Evolutionary conservation across 805 yeast genomes (phyloP).

Genomic region (Lipomyces sp.): DNA sequence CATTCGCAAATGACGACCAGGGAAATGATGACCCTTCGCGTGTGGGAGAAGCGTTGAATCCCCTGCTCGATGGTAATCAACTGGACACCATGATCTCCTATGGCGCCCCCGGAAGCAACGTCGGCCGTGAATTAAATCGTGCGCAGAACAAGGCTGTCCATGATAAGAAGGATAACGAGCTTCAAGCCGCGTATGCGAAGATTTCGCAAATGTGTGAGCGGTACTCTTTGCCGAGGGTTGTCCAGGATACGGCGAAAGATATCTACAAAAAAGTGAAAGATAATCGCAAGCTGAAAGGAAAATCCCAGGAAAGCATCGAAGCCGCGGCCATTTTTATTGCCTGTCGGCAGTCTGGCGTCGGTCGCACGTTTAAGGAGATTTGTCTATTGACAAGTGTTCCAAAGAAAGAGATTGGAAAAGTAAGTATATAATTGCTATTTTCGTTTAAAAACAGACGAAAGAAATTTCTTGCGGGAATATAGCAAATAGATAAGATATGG

Average conservation of each 20-base stretch:
- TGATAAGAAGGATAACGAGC: slow-evolving; percentile 83
- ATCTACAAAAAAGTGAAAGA: slow-evolving; percentile 90
- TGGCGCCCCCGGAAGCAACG: slow-evolving; percentile 77
- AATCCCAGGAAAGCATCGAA: slow-evolving; percentile 90
- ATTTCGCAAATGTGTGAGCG: slow-evolving; percentile 97
- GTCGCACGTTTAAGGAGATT: slow-evolving; percentile 92
- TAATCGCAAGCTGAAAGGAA: slow-evolving; percentile 82
- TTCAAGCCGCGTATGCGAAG: slow-evolving; percentile 87
- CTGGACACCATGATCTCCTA: slow-evolving; percentile 89
- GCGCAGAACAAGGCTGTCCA: slow-evolving; percentile 85
- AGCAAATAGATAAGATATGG: not conserved
- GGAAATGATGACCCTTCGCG: slow-evolving; percentile 98
- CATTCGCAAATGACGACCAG: slow-evolving; percentile 96
- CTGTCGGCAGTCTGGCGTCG: slow-evolving; percentile 89
- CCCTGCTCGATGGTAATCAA: slow-evolving; percentile 86
- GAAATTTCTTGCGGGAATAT: not conserved
- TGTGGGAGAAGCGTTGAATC: slow-evolving; percentile 97
- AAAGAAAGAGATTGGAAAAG: slow-evolving; percentile 83
- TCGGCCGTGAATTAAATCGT: slow-evolving; percentile 84
- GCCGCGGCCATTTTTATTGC: slow-evolving; percentile 95
- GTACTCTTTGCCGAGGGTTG: slow-evolving; percentile 89
- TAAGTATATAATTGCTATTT: slow-evolving; percentile 41
- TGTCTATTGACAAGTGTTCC: slow-evolving; percentile 95
- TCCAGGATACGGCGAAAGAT: slow-evolving; percentile 96
- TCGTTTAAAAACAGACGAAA: not conserved